A percentile compares a stretch with the other conserved stretches of the same genome.
phyloP scores from a whole-genome alignment of 2,329 filamentous ascomycete species.

The Xylariomycetidae sp. region DNA sequence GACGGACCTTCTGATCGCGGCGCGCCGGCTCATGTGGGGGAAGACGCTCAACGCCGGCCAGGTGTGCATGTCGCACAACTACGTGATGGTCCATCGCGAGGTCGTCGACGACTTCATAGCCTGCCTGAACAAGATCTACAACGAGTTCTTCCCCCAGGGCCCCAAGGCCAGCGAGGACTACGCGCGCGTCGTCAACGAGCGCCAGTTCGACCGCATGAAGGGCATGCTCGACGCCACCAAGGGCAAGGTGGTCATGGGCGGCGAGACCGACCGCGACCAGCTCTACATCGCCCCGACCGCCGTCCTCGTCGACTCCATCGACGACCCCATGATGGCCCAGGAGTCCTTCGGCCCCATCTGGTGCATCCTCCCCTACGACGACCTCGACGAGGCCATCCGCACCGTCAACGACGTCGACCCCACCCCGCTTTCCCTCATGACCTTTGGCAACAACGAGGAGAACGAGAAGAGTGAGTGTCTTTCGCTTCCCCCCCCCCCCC shows the following conservation, averaged over 20 bases:
- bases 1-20: conserved; percentile 73
- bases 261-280: conserved; percentile 70
- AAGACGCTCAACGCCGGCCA: conserved; percentile 86
- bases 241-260: conserved; percentile 83
- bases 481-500: background rate
- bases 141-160: conserved; percentile 79
- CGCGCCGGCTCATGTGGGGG: conserved; percentile 79
- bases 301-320: conserved; percentile 69
- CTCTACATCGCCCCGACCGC: conserved; percentile 88
- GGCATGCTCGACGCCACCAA: conserved; percentile 79
- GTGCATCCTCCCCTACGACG: conserved; percentile 69
- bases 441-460: conserved; percentile 77
- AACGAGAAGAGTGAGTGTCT: conserved; percentile 58
- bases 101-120: conserved; percentile 66
- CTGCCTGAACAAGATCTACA: conserved; percentile 64
- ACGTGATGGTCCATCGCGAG: conserved; percentile 74
- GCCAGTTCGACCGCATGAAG: conserved; percentile 78
- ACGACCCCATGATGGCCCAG: conserved; percentile 73
- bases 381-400: conserved; percentile 78
- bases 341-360: conserved; percentile 95
- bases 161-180: conserved; percentile 73
- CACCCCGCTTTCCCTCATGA: conserved; percentile 77
- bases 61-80: conserved; percentile 90
- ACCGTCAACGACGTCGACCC: conserved; percentile 75
- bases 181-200: conserved; percentile 71